Base-by-base conservation (phyloP, 129 eudicot genomes). In the Lactuca saligna region DNA sequence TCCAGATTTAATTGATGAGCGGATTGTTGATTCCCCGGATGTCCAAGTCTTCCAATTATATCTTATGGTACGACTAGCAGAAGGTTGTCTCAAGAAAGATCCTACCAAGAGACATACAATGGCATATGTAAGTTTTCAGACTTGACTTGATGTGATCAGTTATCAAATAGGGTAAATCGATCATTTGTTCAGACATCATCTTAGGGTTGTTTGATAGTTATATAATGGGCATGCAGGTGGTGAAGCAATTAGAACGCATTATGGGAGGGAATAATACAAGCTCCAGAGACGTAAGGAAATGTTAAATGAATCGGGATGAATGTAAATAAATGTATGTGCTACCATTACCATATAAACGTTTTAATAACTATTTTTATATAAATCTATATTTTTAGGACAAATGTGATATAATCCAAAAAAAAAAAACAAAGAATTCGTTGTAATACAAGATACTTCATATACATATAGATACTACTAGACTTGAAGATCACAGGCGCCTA, bases 31-130 rank as follows among this genome's bases (percentile, higher is more conserved):
- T 34, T 71, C 78, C 17, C 81, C 74, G 29, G 96, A 89, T 56
- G 73, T 89, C 20, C 85, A 81, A 58, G 71, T 76, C 65, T 69
- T 76, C 20, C 93, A 89, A 37, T 82, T 89, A n/a, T 84, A 81
- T 72, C 86, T 79, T 77, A 83, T 89, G 88, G 96, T 89, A 15
- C 48, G 68, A 29, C 65, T 86, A 25, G 90, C 86, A 44, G 90
- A 84, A 61, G 42, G 50, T 34, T 89, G 96, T 75, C 84, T 89
- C 31, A 75, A 76, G 54, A 69, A 60, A 68, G 85, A 86, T 54
- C 93, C 96, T 11, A 8, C 54, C 31, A 31, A 80, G 57, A 80
- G 96, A 75, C 10, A 54, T 5, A 64, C 88, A 0, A 89, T 89
- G 88, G 41, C 37, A 65, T 44, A 75, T 77, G 96, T 89, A 66